Evolutionary conservation across 2,329 filamentous ascomycete genomes (phyloP).

Genomic region (Ceratocystis ficicola): DNA sequence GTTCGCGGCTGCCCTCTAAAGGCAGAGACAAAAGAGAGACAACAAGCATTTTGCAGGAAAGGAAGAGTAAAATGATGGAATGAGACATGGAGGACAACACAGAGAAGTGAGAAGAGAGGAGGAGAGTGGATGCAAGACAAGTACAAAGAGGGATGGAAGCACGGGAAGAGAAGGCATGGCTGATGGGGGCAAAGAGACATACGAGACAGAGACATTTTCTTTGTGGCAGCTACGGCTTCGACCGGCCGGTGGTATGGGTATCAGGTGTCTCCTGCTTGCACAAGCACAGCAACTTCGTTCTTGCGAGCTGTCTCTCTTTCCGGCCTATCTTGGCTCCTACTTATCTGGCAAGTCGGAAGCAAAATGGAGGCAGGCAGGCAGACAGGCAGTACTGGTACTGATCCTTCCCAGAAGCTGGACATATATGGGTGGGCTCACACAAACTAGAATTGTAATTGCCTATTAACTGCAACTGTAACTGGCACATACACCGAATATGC

Average conservation of each 20-base stretch:
- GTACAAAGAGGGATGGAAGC: not conserved
- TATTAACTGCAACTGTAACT: not conserved
- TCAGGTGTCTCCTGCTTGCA: not conserved
- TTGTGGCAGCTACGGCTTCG: not conserved
- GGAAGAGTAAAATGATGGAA: not conserved
- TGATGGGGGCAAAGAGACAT: not conserved
- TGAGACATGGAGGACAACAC: not conserved
- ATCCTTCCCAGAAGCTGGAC: not conserved
- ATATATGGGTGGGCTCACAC: not conserved
- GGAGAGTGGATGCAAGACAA: not conserved
- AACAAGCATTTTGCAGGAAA: not conserved
- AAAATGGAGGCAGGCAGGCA: not conserved
- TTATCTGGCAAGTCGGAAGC: not conserved
- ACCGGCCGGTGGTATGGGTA: not conserved
- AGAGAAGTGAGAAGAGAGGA: not conserved
- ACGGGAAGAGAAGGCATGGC: not conserved
- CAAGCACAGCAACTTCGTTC: not conserved
- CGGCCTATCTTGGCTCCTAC: not conserved
- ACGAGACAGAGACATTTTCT: not conserved
- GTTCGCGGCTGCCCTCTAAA: slow-evolving; percentile 7
- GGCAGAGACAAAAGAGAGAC: slow-evolving; percentile 4
- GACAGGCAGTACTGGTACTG: not conserved
- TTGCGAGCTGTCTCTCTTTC: not conserved
- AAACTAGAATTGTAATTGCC: not conserved
- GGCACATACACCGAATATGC: not conserved